Evolutionary conservation across 2,329 filamentous ascomycete species (phyloP).

Genomic region (Cladophialophora bantiana): DNA sequence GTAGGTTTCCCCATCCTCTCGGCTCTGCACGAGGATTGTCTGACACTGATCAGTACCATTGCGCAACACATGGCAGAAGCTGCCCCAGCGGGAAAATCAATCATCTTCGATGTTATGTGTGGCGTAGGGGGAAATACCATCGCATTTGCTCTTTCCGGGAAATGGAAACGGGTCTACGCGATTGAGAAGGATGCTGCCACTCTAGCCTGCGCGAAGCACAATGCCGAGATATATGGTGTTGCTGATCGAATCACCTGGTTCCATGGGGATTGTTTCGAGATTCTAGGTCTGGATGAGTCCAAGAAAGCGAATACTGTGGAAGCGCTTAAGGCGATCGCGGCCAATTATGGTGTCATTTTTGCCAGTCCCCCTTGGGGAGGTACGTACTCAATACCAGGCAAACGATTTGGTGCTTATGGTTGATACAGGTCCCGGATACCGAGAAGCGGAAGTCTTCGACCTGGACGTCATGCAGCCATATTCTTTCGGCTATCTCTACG

Average conservation of each 20-base stretch:
- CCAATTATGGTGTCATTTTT: conserved; percentile 67
- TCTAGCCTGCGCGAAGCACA: conserved; percentile 89
- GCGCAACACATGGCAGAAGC: conserved; percentile 72
- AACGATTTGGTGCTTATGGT: not conserved
- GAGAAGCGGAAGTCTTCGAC: conserved; percentile 75
- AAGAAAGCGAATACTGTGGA: conserved; percentile 36
- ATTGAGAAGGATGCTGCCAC: conserved; percentile 84
- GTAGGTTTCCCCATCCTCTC: conserved; percentile 56
- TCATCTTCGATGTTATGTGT: conserved; percentile 86
- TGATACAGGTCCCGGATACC: conserved; percentile 66
- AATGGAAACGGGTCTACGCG: conserved; percentile 84
- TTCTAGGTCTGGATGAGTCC: conserved; percentile 56
- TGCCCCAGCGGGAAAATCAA: conserved; percentile 62
- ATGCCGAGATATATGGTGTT: conserved; percentile 85
- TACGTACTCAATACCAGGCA: conserved; percentile 42
- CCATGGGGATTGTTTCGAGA: conserved; percentile 83
- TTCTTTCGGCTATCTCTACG: conserved; percentile 68
- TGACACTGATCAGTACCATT: conserved; percentile 65
- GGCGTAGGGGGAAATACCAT: conserved; percentile 94
- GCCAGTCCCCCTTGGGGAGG: conserved; percentile 78
- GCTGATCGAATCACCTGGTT: conserved; percentile 82
- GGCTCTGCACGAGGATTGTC: conserved; percentile 12
- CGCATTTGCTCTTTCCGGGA: conserved; percentile 81
- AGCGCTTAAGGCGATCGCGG: conserved; percentile 56
- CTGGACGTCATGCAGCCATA: conserved; percentile 89